These are phyloP conservation scores for Ceratobasidium sp. DNA, from an alignment of 1,284 basidiomycete genomes.

Conservation along the genomic window DNA sequence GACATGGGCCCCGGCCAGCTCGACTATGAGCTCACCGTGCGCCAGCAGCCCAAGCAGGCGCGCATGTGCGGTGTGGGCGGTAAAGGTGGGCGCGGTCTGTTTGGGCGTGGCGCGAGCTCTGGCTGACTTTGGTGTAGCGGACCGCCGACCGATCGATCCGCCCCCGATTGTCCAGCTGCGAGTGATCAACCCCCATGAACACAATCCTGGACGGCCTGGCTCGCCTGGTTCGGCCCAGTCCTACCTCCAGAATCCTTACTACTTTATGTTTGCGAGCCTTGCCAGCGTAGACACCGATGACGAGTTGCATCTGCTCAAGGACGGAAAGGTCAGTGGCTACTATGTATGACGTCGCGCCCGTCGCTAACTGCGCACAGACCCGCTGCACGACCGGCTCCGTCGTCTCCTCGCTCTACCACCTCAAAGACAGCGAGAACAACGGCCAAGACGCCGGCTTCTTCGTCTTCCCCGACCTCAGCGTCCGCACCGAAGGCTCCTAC, in stretches of 20 bases:
- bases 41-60: conserved; percentile 68
- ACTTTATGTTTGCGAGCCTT: conserved; percentile 93
- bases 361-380: conserved; percentile 59
- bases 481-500: conserved; percentile 89
- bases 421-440: conserved; percentile 89
- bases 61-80: conserved; percentile 94
- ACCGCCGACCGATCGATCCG: conserved; percentile 94
- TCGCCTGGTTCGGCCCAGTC: conserved; percentile 24
- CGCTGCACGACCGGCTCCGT: conserved; percentile 90
- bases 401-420: conserved; percentile 93
- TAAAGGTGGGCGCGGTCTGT: conserved; percentile 66
- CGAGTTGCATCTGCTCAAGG: conserved; percentile 94
- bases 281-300: conserved; percentile 89
- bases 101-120: conserved; percentile 34
- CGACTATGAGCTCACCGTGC: conserved; percentile 30
- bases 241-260: conserved; percentile 90
- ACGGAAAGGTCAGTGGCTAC: conserved; percentile 70
- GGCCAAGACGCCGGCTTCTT: conserved; percentile 87
- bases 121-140: conserved; percentile 66
- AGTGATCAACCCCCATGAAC: conserved; percentile 79
- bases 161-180: conserved; percentile 96
- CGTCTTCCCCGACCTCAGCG: conserved; percentile 89
- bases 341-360: background rate
- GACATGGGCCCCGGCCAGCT: conserved; percentile 29
- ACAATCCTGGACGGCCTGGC: conserved; percentile 53